These are phyloP conservation scores for Cryphonectria naterciae DNA, from an alignment of 2,329 filamentous ascomycete genomes.

Conservation along the genomic window DNA sequence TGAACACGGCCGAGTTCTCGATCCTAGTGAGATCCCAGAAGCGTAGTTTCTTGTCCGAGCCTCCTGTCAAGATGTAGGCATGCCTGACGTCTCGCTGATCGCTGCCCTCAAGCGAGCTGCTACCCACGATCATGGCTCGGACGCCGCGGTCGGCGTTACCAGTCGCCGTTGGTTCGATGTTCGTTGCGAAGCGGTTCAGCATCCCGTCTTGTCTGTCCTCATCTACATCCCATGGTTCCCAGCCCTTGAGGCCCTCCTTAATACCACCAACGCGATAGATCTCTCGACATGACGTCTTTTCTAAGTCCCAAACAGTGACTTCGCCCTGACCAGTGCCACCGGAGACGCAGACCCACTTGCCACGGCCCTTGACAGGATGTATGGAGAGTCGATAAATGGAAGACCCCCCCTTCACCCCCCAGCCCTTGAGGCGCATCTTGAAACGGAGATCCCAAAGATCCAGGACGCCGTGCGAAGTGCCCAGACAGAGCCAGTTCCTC, in stretches of 20 bases:
- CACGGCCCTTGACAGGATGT: conserved; percentile 77
- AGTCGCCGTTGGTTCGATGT: conserved; percentile 64
- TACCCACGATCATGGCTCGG: conserved; percentile 73
- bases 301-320: conserved; percentile 93
- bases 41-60: conserved; percentile 85
- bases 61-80: conserved; percentile 84
- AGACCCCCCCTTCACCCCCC: conserved; percentile 81
- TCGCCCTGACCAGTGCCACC: conserved; percentile 87
- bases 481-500: conserved; percentile 87
- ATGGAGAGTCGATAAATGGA: conserved; percentile 79
- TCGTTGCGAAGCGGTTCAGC: conserved; percentile 81
- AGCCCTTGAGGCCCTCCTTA: conserved; percentile 65
- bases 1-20: conserved; percentile 80
- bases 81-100: conserved; percentile 74
- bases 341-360: conserved; percentile 84
- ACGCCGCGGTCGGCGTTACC: conserved; percentile 68
- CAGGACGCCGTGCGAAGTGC: conserved; percentile 89
- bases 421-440: conserved; percentile 81
- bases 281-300: conserved; percentile 85
- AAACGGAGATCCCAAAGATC: conserved; percentile 98
- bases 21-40: conserved; percentile 89
- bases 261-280: conserved; percentile 75
- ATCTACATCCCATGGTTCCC: conserved; percentile 87
- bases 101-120: conserved; percentile 62
- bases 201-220: conserved; percentile 87